Percentiles rank a stretch among this genome's conserved stretches.
Conservation (phyloP, 768 basidiomycete species). For the Leccinum incarnatum region DNA sequence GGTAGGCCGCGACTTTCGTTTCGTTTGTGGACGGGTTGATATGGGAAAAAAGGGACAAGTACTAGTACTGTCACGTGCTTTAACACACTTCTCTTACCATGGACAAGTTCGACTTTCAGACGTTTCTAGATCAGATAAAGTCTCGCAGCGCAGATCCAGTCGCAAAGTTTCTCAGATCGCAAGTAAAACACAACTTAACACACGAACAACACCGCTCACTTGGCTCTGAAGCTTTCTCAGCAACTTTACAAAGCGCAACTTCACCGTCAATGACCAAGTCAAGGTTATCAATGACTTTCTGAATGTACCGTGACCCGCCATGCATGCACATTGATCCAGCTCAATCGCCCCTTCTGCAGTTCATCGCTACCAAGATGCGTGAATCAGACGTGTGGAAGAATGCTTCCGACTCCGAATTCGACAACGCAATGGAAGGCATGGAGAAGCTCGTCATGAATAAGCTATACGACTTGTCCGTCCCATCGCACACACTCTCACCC, state of each 20-base stretch:
- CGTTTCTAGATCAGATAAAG: slow-evolving; percentile 95
- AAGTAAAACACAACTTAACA: slow-evolving; percentile 36
- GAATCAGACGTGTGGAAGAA: slow-evolving; percentile 81
- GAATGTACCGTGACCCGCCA: slow-evolving; percentile 41
- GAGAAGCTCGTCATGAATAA: slow-evolving; percentile 99
- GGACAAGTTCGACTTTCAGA: slow-evolving; percentile 85
- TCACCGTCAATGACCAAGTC: slow-evolving; percentile 90
- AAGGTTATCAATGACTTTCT: slow-evolving; percentile 96
- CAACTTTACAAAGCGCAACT: slow-evolving; percentile 89
- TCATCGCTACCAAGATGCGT: slow-evolving; percentile 87
- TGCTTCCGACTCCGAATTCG: slow-evolving; percentile 79
- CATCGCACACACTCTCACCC: background rate
- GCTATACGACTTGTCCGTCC: slow-evolving; percentile 86
- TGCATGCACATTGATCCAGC: slow-evolving; percentile 6
- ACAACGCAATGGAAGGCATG: slow-evolving; percentile 97
- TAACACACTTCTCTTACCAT: slow-evolving; percentile 27
- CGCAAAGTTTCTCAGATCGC: slow-evolving; percentile 95
- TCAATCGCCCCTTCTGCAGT: slow-evolving; percentile 46
- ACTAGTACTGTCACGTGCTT: background rate
- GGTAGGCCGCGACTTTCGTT: background rate
- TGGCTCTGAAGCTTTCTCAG: slow-evolving; percentile 68
- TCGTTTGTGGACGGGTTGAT: background rate
- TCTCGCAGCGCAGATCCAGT: slow-evolving; percentile 84
- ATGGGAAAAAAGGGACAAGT: background rate
- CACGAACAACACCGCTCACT: background rate